Percentiles rank a stretch among this genome's conserved stretches.
Evolutionary conservation across 805 yeast species (phyloP).

Genomic region (Teunomyces stri): DNA sequence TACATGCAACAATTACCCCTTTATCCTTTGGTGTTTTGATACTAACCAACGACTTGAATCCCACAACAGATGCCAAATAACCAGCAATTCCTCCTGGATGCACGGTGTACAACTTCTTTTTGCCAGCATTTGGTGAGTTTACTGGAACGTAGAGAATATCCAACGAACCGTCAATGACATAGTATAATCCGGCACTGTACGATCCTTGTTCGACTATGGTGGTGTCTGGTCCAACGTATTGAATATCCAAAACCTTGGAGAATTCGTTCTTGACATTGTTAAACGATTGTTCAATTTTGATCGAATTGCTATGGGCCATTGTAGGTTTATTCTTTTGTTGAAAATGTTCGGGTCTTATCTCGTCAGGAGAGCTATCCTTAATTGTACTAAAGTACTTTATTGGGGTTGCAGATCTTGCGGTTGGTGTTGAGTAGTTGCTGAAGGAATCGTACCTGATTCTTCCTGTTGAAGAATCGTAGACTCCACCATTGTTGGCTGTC

Average conservation of each 20-base stretch:
- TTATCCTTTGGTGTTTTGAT: slow-evolving; percentile 59
- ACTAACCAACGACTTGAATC: slow-evolving; percentile 73
- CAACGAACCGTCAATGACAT: slow-evolving; percentile 73
- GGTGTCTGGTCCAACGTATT: slow-evolving; percentile 51
- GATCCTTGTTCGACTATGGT: slow-evolving; percentile 63
- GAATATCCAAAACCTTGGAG: slow-evolving; percentile 57
- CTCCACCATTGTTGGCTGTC: slow-evolving; percentile 5
- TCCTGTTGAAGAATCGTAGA: slow-evolving; percentile 19
- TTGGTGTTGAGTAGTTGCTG: slow-evolving; percentile 6
- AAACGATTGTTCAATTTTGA: slow-evolving; percentile 35
- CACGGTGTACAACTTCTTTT: slow-evolving; percentile 53
- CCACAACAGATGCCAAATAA: slow-evolving; percentile 75
- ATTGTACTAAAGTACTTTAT: slow-evolving; percentile 33
- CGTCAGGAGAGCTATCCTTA: slow-evolving; percentile 14
- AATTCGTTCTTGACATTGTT: slow-evolving; percentile 56
- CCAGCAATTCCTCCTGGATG: slow-evolving; percentile 85
- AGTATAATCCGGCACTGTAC: slow-evolving; percentile 71
- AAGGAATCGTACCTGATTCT: slow-evolving; percentile 11
- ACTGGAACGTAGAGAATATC: slow-evolving; percentile 49
- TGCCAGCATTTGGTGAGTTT: slow-evolving; percentile 13
- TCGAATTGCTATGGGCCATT: background rate
- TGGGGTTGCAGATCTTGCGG: slow-evolving; percentile 14
- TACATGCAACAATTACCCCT: slow-evolving; percentile 61
- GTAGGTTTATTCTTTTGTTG: background rate
- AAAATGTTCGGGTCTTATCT: background rate